Base-by-base conservation (phyloP, 2,329 filamentous ascomycete genomes). In the Lasiodiplodia gonubiensis region DNA sequence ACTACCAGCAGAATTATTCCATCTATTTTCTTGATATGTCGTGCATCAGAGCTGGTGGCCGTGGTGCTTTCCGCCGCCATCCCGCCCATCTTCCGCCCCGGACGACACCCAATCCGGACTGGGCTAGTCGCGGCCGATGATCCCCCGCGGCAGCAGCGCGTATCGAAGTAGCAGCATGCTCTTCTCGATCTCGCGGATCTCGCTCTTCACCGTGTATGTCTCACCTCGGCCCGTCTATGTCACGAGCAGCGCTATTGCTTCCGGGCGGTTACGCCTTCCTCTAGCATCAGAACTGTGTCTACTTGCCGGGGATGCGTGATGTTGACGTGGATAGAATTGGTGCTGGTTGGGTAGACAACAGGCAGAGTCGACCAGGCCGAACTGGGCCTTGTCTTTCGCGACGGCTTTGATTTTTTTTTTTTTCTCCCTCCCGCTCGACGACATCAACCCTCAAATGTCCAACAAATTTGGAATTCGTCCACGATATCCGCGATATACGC, bases 261-360 rank as follows among this genome's bases (percentile, higher is more conserved):
- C 79, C 77, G 0, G 85, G 74, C 0, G 78, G 69, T 74, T 88
- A 86, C 0, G 81, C 70, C 74, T 11, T 70, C 70, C n/a, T 77
- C 75, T 69, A 85, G 75, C 18, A 54, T 10, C 73, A 87, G 78
- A 14, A 77, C 80, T 18, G 84, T 85, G 3, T 79, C 75, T 0
- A 86, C 88, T 86, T 86, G 88, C 35, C 79, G 83, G 1, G 86
- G 86, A 1, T 84, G 81, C 23, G 89, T 76, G 6, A 80, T 82
- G 76, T 89, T 89, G 61, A 89, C 73, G 16, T 86, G 83, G 52
- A 89, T 82, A 75, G 12, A 78, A 75, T 2, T 70, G 71, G 14
- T 33, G n/a, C 33, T 33, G 33, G 46, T 54, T 53, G 25, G n/a
- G 42, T 18, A 16, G 39, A 18, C 39, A 42, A 42, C 39, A 42